phyloP scores from a whole-genome alignment of 257 asterid species.

The Prunella vulgaris region DNA sequence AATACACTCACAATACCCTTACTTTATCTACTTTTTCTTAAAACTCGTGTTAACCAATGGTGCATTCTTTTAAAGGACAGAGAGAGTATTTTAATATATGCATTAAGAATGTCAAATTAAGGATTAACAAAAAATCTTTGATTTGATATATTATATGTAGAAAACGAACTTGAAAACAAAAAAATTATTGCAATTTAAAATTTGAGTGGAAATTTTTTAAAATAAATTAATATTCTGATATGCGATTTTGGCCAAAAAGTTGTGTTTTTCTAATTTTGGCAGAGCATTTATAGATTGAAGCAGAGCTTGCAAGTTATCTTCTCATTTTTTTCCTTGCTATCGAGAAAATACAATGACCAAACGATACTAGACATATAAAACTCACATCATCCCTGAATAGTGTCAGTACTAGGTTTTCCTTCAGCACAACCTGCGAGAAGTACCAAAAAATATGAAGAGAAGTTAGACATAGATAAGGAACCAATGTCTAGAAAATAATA shows the following conservation, averaged over 20 bases:
- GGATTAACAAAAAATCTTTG: background rate
- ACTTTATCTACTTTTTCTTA: too few species aligned
- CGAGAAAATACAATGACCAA: background rate
- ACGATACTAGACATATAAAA: constrained; percentile 19
- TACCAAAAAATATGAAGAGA: constrained; percentile 17
- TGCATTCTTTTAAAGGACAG: too few species aligned
- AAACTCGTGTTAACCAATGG: too few species aligned
- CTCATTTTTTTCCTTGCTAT: background rate
- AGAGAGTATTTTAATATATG: too few species aligned
- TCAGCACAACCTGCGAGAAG: constrained; percentile 78
- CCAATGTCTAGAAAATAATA: constrained; percentile 23
- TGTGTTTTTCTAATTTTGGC: background rate
- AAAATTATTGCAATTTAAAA: background rate
- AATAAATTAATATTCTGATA: background rate
- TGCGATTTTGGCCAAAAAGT: background rate
- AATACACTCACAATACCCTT: too few species aligned
- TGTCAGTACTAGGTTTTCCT: constrained; percentile 87
- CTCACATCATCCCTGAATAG: constrained; percentile 95
- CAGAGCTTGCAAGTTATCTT: background rate
- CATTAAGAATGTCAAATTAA: background rate
- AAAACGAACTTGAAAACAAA: background rate
- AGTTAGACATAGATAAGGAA: constrained; percentile 20
- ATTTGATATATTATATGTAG: background rate
- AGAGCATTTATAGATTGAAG: background rate
- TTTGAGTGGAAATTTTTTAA: background rate